Conservation (phyloP, 2,329 filamentous ascomycete genomes). For the Pyrenophora seminiperda region DNA sequence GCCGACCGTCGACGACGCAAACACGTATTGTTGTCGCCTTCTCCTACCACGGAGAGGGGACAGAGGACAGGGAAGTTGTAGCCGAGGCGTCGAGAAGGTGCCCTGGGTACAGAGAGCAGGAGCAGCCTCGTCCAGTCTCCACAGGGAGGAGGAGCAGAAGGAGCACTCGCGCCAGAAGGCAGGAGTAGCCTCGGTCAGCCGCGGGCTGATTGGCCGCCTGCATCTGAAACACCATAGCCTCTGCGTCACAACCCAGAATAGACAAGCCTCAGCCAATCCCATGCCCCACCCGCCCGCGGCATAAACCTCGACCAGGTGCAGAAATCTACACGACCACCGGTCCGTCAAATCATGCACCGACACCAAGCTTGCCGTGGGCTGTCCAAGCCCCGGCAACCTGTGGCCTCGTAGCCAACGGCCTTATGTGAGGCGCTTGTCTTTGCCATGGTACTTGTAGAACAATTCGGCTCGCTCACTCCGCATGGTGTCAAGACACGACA, state of each 20-base stretch:
- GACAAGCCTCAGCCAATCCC: constrained; percentile 14
- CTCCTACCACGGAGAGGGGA: too few relatives aligned
- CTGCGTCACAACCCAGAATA: constrained; percentile 14
- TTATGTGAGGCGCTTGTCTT: too few relatives aligned
- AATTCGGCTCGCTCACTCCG: constrained; percentile 11
- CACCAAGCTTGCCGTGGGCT: too few relatives aligned
- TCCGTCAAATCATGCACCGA: too few relatives aligned
- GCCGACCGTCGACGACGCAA: too few relatives aligned
- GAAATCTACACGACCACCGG: neutral
- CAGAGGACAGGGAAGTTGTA: too few relatives aligned
- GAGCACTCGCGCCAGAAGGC: constrained; percentile 14
- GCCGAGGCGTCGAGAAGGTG: too few relatives aligned
- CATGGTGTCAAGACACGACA: constrained; percentile 5
- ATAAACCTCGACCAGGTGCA: constrained; percentile 24
- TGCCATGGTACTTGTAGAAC: neutral
- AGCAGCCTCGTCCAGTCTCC: neutral
- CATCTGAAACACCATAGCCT: constrained; percentile 25
- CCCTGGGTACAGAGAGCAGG: constrained; percentile 1
- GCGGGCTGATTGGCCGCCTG: constrained; percentile 20
- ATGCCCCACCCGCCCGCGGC: constrained; percentile 18
- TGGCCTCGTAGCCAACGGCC: too few relatives aligned
- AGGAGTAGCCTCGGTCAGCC: constrained; percentile 13
- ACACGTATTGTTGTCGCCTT: too few relatives aligned
- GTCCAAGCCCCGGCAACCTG: too few relatives aligned
- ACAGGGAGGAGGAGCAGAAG: constrained; percentile 2